These are phyloP conservation scores for Aspergillus bertholletiae DNA, from an alignment of 495 filamentous ascomycete genomes.

Conservation along the genomic window DNA sequence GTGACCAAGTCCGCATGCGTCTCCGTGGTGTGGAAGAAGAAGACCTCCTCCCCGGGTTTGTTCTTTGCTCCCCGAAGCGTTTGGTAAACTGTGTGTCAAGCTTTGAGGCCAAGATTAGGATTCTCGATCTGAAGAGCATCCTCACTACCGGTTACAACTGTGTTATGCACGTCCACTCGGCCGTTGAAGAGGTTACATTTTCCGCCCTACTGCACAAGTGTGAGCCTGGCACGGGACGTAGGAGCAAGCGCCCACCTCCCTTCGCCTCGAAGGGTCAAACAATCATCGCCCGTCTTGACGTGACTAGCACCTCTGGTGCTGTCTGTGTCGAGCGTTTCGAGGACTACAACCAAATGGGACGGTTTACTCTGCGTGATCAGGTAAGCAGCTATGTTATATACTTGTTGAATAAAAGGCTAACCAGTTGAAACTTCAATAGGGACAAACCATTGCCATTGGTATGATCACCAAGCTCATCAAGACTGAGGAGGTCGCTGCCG, in stretches of 20 bases:
- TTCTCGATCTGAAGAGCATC: slow-evolving; percentile 94
- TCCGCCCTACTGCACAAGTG: slow-evolving; percentile 83
- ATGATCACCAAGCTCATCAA: slow-evolving; percentile 86
- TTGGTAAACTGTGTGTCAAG: slow-evolving; percentile 83
- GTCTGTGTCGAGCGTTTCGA: slow-evolving; percentile 93
- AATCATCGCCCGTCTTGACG: slow-evolving; percentile 88
- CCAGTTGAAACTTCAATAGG: slow-evolving; percentile 44
- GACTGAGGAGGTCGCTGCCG: slow-evolving; percentile 23
- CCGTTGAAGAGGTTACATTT: slow-evolving; percentile 94
- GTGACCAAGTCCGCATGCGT: slow-evolving; percentile 91
- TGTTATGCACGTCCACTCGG: slow-evolving; percentile 85
- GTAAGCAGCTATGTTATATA: slow-evolving; percentile 40
- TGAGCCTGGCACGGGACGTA: slow-evolving; percentile 92
- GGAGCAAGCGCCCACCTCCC: slow-evolving; percentile 86
- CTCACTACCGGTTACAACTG: slow-evolving; percentile 87
- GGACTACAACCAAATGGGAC: slow-evolving; percentile 89
- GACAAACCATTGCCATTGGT: slow-evolving; percentile 95
- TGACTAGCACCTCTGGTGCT: slow-evolving; percentile 75
- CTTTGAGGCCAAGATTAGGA: slow-evolving; percentile 95
- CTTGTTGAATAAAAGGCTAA: slow-evolving; percentile 15
- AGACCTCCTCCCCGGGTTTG: slow-evolving; percentile 94
- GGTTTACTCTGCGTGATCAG: slow-evolving; percentile 93
- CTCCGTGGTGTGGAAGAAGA: slow-evolving; percentile 95
- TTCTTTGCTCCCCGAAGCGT: slow-evolving; percentile 87
- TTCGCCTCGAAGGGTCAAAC: slow-evolving; percentile 90